A percentile compares a stretch with the other conserved stretches of the same genome.
Conservation (phyloP, 208 protist species). For the Acanthamoeba sp. region DNA sequence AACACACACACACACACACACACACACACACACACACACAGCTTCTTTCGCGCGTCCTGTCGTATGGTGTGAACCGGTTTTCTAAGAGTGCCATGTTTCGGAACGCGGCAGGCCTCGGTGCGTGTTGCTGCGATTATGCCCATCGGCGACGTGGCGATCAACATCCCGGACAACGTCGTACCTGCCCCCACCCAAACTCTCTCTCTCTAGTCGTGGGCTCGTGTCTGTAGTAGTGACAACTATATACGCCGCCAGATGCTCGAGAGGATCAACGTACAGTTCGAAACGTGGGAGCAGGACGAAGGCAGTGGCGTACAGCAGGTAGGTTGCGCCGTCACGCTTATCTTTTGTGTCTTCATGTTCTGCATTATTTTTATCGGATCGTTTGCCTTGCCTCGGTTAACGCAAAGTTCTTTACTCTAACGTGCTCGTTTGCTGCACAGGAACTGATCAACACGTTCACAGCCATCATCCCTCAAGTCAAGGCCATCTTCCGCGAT, state of each 20-base stretch:
- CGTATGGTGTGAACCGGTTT: no score
- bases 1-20: no score
- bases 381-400: no score
- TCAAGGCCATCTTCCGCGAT: constrained; percentile 56
- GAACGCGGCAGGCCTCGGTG: background rate
- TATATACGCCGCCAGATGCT: no score
- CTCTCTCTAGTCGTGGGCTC: background rate
- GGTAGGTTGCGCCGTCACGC: no score
- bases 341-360: no score
- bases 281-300: constrained; percentile 67
- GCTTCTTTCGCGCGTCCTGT: no score
- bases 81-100: background rate
- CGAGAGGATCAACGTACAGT: constrained; percentile 69
- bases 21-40: background rate
- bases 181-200: background rate
- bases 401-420: no score
- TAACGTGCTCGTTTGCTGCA: no score
- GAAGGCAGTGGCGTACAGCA: background rate
- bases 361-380: no score
- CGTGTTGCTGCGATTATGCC: background rate
- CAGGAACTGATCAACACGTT: background rate
- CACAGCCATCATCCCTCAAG: constrained; percentile 30
- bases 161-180: constrained; percentile 39
- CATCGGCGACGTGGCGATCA: constrained; percentile 31
- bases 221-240: background rate